Evolutionary conservation across 192 early-diverging fungal species (phyloP).

Genomic region (Coemansia guatemalensis): DNA sequence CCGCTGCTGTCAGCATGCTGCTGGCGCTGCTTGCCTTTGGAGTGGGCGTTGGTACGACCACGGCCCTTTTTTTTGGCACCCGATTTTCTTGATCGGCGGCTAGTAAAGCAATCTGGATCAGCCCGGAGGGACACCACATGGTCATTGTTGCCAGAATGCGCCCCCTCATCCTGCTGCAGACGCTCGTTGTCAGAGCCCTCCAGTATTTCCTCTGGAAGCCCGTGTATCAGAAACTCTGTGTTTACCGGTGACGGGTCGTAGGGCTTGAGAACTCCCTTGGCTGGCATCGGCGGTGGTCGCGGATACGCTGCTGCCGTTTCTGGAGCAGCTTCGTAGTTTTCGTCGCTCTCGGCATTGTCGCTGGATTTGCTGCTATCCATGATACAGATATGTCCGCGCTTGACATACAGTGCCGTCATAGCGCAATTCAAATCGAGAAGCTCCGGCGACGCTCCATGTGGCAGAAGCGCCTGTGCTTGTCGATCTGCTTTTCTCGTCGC

Average conservation of each 20-base stretch:
- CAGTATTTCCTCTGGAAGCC: constrained; percentile 13
- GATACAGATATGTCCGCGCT: constrained; percentile 44
- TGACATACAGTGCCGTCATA: constrained; percentile 52
- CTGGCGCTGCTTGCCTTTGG: constrained; percentile 10
- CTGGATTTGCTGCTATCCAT: constrained; percentile 12
- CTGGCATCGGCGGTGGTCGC: background rate
- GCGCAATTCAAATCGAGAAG: constrained; percentile 37
- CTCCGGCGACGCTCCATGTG: constrained; percentile 45
- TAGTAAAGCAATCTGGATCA: background rate
- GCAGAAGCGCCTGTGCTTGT: constrained; percentile 39
- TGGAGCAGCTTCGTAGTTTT: background rate
- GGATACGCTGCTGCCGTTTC: background rate
- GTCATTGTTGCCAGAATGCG: background rate
- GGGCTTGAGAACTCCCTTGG: constrained; percentile 52
- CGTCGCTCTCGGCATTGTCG: constrained; percentile 1
- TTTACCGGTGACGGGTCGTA: constrained; percentile 40
- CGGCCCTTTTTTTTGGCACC: constrained; percentile 30
- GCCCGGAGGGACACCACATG: background rate
- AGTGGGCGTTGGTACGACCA: constrained; percentile 1
- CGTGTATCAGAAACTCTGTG: constrained; percentile 22
- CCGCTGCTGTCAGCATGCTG: background rate
- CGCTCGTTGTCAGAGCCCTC: constrained; percentile 5
- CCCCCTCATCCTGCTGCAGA: background rate
- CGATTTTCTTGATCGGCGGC: constrained; percentile 16
- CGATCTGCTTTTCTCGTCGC: constrained; percentile 29